Conservation (phyloP, 371 early-diverging fungal genomes). For the Conidiobolus incongruus region DNA sequence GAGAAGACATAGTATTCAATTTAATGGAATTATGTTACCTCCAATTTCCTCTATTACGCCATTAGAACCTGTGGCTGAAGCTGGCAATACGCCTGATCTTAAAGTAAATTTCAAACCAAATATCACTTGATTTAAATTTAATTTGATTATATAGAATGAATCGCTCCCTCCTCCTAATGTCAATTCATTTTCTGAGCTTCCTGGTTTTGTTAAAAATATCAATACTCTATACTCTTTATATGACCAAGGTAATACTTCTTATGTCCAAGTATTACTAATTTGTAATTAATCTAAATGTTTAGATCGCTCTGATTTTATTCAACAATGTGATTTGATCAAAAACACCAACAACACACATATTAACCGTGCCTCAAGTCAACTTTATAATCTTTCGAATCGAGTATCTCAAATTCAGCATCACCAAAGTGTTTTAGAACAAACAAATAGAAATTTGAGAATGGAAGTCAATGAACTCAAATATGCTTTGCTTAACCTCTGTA, state of each 20-base stretch:
- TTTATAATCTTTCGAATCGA: no score
- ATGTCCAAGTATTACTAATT: neutral
- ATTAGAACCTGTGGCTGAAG: neutral
- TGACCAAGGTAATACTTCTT: slow-evolving; percentile 1
- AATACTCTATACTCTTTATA: neutral
- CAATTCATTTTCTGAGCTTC: no score
- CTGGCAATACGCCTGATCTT: neutral
- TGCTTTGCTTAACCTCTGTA: slow-evolving; percentile 2
- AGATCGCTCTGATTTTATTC: slow-evolving; percentile 2
- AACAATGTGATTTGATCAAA: no score
- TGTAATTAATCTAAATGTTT: neutral
- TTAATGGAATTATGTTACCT: slow-evolving; percentile 2
- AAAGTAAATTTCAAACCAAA: neutral
- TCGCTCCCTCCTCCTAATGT: no score
- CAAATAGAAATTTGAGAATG: neutral
- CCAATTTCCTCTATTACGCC: neutral
- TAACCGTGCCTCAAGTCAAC: no score
- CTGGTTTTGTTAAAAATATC: slow-evolving; percentile 1
- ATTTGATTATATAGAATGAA: neutral
- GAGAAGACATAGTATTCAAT: slow-evolving; percentile 2
- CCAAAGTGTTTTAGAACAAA: slow-evolving; percentile 1
- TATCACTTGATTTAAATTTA: neutral
- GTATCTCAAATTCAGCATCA: neutral
- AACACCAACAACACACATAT: no score
- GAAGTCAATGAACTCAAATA: slow-evolving; percentile 4